phyloP scores from a whole-genome alignment of 352 stramenopile species.

The Aphanomyces euteiches region DNA sequence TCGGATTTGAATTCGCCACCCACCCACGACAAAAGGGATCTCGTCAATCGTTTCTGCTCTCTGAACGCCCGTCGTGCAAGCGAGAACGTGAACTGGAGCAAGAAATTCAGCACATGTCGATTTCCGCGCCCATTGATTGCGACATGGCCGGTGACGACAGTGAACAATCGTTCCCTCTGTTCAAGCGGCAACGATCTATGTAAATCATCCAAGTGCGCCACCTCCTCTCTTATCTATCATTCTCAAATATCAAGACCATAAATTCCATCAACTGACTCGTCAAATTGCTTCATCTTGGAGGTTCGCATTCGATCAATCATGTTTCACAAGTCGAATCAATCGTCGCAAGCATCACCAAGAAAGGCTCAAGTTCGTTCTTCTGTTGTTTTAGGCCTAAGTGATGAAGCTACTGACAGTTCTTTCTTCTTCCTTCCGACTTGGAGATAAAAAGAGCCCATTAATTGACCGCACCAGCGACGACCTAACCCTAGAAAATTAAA shows the following conservation, averaged over 20 bases:
- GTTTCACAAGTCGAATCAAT: too few species aligned
- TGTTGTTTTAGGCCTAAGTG: too few species aligned
- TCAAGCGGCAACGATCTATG: slow-evolving; percentile 20
- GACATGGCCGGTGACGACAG: slow-evolving; percentile 25
- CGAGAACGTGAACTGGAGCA: slow-evolving; percentile 23
- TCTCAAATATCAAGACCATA: too few species aligned
- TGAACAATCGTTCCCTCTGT: slow-evolving; percentile 1
- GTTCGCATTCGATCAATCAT: neutral
- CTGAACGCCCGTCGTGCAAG: slow-evolving; percentile 1
- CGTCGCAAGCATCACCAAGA: too few species aligned
- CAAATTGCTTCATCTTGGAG: neutral
- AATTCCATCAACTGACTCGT: too few species aligned
- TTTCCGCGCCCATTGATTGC: slow-evolving; percentile 1
- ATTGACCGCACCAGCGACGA: too few species aligned
- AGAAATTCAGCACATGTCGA: slow-evolving; percentile 29
- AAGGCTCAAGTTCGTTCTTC: too few species aligned
- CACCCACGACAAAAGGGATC: slow-evolving; percentile 13
- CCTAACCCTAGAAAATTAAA: too few species aligned
- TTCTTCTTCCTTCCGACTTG: too few species aligned
- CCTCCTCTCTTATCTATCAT: neutral
- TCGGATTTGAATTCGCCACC: slow-evolving; percentile 16
- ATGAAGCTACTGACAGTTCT: too few species aligned
- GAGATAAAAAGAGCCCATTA: too few species aligned
- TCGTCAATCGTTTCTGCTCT: neutral
- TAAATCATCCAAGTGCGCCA: slow-evolving; percentile 10